Conservation (phyloP, 2,329 filamentous ascomycete genomes). For the Canariomyces notabilis region DNA sequence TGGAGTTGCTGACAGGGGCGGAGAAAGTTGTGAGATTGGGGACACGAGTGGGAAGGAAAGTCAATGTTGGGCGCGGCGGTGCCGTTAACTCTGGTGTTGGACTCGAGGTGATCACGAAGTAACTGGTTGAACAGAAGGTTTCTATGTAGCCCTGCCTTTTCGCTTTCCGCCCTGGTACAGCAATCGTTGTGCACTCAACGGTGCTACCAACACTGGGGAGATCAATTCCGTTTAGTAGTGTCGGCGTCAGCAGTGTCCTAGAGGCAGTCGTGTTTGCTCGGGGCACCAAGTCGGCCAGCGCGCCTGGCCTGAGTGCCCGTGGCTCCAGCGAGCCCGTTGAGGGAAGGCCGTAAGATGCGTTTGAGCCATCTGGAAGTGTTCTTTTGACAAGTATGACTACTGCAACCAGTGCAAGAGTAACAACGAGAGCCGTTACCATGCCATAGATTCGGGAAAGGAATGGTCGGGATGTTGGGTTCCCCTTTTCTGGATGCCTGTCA, state of each 20-base stretch:
- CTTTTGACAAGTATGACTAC: not conserved
- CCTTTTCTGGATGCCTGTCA: not conserved
- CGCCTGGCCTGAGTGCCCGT: not conserved
- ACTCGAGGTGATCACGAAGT: not conserved
- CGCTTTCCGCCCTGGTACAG: not conserved
- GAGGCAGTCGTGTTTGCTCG: not conserved
- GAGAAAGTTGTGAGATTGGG: not conserved
- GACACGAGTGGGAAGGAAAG: not conserved
- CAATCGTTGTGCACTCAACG: not conserved
- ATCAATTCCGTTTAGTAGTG: not conserved
- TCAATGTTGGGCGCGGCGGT: not conserved
- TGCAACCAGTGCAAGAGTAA: not conserved
- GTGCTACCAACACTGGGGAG: not conserved
- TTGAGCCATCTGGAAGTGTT: not conserved
- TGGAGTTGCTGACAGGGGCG: not conserved
- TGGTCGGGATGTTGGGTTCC: not conserved
- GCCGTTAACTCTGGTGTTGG: not conserved
- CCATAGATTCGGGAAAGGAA: not conserved
- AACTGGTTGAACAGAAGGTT: not conserved
- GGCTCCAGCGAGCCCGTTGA: no score
- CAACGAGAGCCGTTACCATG: not conserved
- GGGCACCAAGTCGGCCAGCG: not conserved
- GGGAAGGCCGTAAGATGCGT: not conserved
- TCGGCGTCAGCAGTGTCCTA: not conserved
- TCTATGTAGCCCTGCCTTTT: not conserved